Evolutionary conservation across 2,329 filamentous ascomycete genomes (phyloP), one percentile per base, ranked within the genome.

Genomic region (Thielaviopsis populi): DNA sequence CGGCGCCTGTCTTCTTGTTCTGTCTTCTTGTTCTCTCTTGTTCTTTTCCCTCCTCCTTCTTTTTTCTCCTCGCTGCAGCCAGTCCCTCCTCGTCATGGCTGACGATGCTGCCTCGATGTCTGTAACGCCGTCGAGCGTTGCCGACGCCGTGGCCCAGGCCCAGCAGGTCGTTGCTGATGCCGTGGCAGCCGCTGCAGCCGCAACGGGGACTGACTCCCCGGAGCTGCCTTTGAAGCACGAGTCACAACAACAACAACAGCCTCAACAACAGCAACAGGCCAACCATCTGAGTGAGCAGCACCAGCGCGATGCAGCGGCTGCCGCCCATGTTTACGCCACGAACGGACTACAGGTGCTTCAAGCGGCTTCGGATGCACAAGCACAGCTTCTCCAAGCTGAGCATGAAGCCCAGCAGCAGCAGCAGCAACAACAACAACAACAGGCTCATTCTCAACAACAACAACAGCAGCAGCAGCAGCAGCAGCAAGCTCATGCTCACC

Each of bases 311-410:
- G 59, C 60, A 6, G 59, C 30, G 17, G 22, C 58, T 15, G 46
- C 70, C 41, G 75, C 74, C 56, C 75, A 77, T 70, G 74, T 71
- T 65, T 78, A 77, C 67, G 75, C 75, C 61, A 77, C 74, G 69
- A 78, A 77, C 69, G 75, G 76, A 41, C 72, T 78, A 58, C 75
- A 77, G 68, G 76, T 77, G 63, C 72, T 78, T 41, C 76, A 78
- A 67, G 76, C 75, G 22, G 76, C 75, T 53, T 77, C 74, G 66
- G 75, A 77, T 66, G 76, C 75, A 22, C 75, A 75, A 5, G 73
- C 75, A 65, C 73, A 73, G 60, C 69, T 76, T 3, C 74, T 76
- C 58, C 70, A 74, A 70, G 74, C 74, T 10, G 63, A 62, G 22
- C 63, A 65, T 22, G 59, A 64, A 22, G 60, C 43, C 13, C 69